These are phyloP conservation scores for Plectosphaerella plurivora DNA, from an alignment of 2,329 filamentous ascomycete genomes.

Conservation along the genomic window DNA sequence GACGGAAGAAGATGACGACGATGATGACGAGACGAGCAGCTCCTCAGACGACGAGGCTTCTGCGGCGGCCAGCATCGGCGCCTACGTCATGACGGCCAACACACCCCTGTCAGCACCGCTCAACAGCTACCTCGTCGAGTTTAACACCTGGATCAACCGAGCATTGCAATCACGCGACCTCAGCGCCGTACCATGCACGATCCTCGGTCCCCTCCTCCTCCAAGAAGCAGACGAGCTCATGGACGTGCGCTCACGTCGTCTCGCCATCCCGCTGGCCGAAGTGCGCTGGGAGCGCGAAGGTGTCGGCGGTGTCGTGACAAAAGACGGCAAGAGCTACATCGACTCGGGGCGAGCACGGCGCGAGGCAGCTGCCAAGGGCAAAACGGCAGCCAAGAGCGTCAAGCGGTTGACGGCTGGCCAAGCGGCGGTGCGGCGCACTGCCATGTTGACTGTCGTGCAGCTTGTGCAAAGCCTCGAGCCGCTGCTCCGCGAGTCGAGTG, in stretches of 20 bases:
- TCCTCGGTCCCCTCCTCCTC: constrained; percentile 71
- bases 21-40: neutral
- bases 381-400: constrained; percentile 28
- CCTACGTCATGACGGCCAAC: constrained; percentile 77
- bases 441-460: constrained; percentile 76
- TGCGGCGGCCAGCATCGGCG: constrained; percentile 65
- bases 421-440: constrained; percentile 69
- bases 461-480: constrained; percentile 84
- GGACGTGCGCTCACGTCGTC: constrained; percentile 66
- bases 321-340: constrained; percentile 56
- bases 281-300: constrained; percentile 83
- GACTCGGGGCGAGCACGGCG: constrained; percentile 34
- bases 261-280: constrained; percentile 84
- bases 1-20: neutral
- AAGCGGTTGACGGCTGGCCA: constrained; percentile 63
- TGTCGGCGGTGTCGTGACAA: constrained; percentile 57
- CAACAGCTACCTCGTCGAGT: constrained; percentile 78
- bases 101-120: constrained; percentile 77
- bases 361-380: constrained; percentile 26
- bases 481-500: constrained; percentile 73
- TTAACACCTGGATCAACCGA: constrained; percentile 76
- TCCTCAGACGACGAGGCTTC: constrained; percentile 30
- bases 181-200: constrained; percentile 71
- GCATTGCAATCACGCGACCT: constrained; percentile 70
- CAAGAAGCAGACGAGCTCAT: constrained; percentile 71